A percentile compares a stretch with the other conserved stretches of the same genome.
Evolutionary conservation across 2,329 filamentous ascomycete species (phyloP).

Genomic region (Cryoendolithus antarcticus): DNA sequence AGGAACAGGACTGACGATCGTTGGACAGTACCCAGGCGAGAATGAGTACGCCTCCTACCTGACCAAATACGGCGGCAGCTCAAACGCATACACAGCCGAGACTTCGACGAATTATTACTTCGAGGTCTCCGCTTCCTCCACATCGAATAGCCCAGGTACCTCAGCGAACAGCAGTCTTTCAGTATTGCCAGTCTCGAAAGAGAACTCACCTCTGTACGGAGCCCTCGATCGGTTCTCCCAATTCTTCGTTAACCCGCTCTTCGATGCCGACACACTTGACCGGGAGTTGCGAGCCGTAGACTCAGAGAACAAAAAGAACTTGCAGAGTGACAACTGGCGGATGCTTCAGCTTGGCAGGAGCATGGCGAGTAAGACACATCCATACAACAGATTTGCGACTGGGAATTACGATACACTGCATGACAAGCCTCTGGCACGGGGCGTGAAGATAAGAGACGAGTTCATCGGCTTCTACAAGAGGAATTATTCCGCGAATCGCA

Average conservation of each 20-base stretch:
- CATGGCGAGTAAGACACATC: constrained; percentile 75
- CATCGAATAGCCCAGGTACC: constrained; percentile 37
- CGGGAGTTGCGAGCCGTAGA: constrained; percentile 81
- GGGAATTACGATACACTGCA: constrained; percentile 80
- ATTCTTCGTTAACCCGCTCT: constrained; percentile 83
- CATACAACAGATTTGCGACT: constrained; percentile 83
- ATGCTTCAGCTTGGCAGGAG: constrained; percentile 79
- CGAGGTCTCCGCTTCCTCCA: constrained; percentile 72
- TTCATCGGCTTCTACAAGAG: constrained; percentile 86
- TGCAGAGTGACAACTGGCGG: constrained; percentile 82
- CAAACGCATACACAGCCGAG: constrained; percentile 86
- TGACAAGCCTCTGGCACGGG: constrained; percentile 63
- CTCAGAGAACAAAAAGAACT: constrained; percentile 95
- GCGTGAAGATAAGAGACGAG: constrained; percentile 75
- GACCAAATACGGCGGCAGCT: constrained; percentile 76
- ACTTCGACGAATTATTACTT: constrained; percentile 98
- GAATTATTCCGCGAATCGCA: constrained; percentile 84
- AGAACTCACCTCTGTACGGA: constrained; percentile 56
- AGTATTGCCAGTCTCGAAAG: constrained; percentile 24
- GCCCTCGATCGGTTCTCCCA: constrained; percentile 85
- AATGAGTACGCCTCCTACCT: constrained; percentile 95
- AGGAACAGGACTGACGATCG: constrained; percentile 1
- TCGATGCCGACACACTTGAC: constrained; percentile 72
- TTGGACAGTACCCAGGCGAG: constrained; percentile 67
- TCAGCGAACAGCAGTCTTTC: constrained; percentile 25